A percentile compares a stretch with the other conserved stretches of the same genome.
Evolutionary conservation across 345 rosid genomes (phyloP).

Genomic region (Adansonia digitata): DNA sequence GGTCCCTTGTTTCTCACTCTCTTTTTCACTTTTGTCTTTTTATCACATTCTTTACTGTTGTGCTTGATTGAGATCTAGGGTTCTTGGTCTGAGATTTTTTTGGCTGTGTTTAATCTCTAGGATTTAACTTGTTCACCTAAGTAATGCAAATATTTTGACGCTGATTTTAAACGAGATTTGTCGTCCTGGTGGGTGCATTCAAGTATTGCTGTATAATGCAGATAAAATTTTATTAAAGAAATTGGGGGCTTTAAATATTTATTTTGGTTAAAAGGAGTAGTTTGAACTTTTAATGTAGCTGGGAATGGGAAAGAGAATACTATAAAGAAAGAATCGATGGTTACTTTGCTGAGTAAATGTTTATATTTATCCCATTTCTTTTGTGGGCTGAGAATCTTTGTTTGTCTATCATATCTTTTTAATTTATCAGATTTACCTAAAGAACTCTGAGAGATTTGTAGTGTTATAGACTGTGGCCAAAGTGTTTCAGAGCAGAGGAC

Average conservation of each 20-base stretch:
- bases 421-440: background rate
- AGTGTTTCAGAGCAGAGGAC: background rate
- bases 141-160: background rate
- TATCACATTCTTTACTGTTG: background rate
- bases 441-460: background rate
- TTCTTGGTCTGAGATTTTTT: conserved; percentile 2
- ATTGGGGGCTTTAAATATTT: background rate
- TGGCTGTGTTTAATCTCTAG: background rate
- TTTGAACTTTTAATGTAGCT: background rate
- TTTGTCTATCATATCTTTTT: background rate
- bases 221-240: background rate
- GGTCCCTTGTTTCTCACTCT: conserved; percentile 32
- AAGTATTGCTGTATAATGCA: background rate
- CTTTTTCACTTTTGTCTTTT: background rate
- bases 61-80: conserved; percentile 25
- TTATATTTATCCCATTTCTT: background rate
- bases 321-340: background rate
- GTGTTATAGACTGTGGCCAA: background rate
- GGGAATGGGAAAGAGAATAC: background rate
- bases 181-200: background rate
- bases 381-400: background rate
- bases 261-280: background rate
- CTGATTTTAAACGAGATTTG: background rate
- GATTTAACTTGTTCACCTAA: background rate
- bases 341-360: background rate